These are phyloP conservation scores for Dendrocalamus sinicus DNA, from an alignment of 176 grass and related monocot genomes.

Conservation along the genomic window DNA sequence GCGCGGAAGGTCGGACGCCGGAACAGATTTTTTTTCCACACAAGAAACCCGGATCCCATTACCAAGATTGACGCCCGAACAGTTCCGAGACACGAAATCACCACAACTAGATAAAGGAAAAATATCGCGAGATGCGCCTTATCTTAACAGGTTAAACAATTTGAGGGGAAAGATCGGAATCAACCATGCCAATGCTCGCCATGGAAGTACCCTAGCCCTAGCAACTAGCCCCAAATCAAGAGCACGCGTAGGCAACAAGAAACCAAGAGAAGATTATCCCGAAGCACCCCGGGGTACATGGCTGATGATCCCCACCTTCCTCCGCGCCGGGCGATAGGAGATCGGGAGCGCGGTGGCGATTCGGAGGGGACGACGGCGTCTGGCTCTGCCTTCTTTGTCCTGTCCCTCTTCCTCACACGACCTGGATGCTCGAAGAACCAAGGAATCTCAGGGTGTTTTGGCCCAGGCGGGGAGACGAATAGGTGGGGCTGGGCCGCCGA, in stretches of 20 bases:
- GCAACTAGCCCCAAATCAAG: neutral
- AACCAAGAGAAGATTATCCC: neutral
- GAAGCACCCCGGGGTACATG: neutral
- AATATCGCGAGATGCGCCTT: neutral
- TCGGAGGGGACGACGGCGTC: neutral
- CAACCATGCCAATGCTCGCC: neutral
- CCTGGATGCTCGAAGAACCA: too few species aligned
- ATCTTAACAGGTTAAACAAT: neutral
- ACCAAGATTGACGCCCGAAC: neutral
- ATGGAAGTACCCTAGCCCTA: neutral
- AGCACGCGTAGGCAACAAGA: neutral
- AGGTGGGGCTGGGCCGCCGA: too few species aligned
- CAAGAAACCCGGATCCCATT: too few species aligned
- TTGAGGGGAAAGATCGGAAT: neutral
- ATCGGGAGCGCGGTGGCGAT: neutral
- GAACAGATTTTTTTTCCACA: neutral
- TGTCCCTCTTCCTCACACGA: neutral
- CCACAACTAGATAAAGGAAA: neutral
- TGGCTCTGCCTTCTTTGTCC: neutral
- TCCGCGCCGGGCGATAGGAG: constrained; percentile 1
- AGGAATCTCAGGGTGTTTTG: too few species aligned
- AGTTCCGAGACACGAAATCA: too few species aligned
- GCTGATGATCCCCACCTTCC: neutral
- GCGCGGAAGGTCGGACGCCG: neutral
- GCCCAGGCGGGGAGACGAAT: too few species aligned